phyloP scores from a whole-genome alignment of 305 asterid genomes.

The Fraxinus greggii region DNA sequence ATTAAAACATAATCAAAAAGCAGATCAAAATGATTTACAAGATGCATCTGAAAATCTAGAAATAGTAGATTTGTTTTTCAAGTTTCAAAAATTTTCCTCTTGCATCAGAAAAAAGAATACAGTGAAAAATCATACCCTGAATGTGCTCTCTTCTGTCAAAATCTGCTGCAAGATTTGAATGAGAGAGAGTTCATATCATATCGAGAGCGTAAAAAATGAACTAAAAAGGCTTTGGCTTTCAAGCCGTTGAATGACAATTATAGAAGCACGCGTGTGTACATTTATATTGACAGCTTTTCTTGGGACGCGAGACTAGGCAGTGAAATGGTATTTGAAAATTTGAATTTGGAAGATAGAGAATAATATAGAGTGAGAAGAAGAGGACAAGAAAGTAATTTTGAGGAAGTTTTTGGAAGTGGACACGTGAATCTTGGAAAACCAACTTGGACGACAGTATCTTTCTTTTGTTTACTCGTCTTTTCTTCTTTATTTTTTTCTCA shows the following conservation, averaged over 20 bases:
- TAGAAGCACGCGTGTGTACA: neutral
- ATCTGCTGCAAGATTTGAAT: neutral
- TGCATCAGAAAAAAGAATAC: neutral
- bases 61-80: neutral
- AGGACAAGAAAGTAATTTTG: neutral
- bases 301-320: constrained; percentile 35
- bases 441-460: constrained; percentile 35
- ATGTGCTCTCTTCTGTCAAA: neutral
- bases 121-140: constrained; percentile 15
- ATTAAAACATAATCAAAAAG: neutral
- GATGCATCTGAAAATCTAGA: neutral
- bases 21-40: neutral
- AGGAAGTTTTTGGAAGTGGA: constrained; percentile 32
- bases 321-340: constrained; percentile 43
- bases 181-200: neutral
- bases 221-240: constrained; percentile 26
- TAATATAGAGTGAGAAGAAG: neutral
- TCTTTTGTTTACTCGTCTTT: constrained; percentile 14
- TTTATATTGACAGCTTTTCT: constrained; percentile 29
- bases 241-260: constrained; percentile 5
- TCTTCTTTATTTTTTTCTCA: neutral
- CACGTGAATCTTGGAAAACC: constrained; percentile 41
- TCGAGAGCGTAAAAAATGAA: neutral
- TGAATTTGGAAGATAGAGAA: constrained; percentile 39
- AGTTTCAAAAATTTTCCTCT: neutral